Base-by-base conservation (phyloP, 1,284 basidiomycete species). In the Sparassis latifolia region DNA sequence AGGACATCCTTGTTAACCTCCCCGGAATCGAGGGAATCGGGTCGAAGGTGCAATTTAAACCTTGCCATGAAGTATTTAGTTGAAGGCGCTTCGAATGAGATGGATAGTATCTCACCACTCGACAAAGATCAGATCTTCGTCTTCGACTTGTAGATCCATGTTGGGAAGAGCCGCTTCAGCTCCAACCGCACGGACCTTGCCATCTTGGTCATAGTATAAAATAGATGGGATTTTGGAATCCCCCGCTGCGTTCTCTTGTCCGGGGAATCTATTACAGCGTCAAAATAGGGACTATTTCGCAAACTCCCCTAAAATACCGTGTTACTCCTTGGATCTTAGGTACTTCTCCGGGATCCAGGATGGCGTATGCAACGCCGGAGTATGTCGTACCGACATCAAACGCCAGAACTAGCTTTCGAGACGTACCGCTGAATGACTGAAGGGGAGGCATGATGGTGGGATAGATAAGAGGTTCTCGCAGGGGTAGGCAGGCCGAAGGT, bases 11-110 rank as follows among this genome's bases (percentile, higher is more conserved):
- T 32, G 31, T 67, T 60, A 9, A 60, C 51, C 45, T 63, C 53
- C 27, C 66, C 63, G 12, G 55, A 57, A 5, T 33, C 10, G 6
- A 37, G 5, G 2, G 3, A 29, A n/a, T 7, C 10, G 3, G 75
- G 74, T 0, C 75, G 71, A 2, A 83, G 62, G 55, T 80, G 73
- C 0, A 83, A 61, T 57, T 82, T 82, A 67, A 80, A 82, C 80
- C 80, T 82, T n/a, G n/a, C n/a, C n/a, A n/a, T n/a, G n/a, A n/a
- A 28, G 29, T 29, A 30, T 10, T 32, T 12, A 12, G 42, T n/a
- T n/a, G 7, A 38, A 38, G 35, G 35, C 35, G 35, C n/a, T 7
- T 38, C 35, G n/a, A 38, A 46, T 5, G 20, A 20, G 31, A 33
- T 37, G 10, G 20, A 46, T 10, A 46, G n/a, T 10, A 12, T 44